Conservation (phyloP, 1,284 basidiomycete genomes). For the Ganoderma sp. region DNA sequence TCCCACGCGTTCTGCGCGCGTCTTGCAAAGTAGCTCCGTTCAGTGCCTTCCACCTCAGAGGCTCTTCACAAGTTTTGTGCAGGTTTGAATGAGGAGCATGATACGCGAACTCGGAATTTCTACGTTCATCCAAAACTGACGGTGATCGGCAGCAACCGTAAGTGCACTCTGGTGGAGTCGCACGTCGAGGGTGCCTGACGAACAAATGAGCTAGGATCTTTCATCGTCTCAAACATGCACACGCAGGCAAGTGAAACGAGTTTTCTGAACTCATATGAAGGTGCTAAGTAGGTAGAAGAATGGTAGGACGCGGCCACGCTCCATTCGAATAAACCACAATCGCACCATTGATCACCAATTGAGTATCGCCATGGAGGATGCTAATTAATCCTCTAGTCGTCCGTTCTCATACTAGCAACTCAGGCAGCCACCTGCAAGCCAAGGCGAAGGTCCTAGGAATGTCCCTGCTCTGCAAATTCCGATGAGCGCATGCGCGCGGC, state of each 20-base stretch:
- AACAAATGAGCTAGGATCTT: neutral
- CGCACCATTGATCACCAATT: neutral
- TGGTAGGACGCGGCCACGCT: neutral
- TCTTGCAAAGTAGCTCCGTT: neutral
- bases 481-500: neutral
- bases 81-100: neutral
- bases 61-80: neutral
- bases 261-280: neutral
- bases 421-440: neutral
- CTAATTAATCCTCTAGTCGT: no score
- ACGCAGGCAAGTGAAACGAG: neutral
- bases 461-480: neutral
- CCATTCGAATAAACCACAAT: neutral
- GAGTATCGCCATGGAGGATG: neutral
- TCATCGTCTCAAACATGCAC: neutral
- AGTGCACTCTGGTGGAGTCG: neutral
- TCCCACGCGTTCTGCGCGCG: constrained; percentile 14
- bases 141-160: neutral
- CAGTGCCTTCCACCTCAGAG: neutral
- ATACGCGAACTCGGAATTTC: neutral
- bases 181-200: neutral
- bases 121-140: neutral
- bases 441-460: no score
- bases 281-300: neutral
- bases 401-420: no score